Conservation (phyloP, 2,329 filamentous ascomycete genomes). For the Aureobasidium namibiae region DNA sequence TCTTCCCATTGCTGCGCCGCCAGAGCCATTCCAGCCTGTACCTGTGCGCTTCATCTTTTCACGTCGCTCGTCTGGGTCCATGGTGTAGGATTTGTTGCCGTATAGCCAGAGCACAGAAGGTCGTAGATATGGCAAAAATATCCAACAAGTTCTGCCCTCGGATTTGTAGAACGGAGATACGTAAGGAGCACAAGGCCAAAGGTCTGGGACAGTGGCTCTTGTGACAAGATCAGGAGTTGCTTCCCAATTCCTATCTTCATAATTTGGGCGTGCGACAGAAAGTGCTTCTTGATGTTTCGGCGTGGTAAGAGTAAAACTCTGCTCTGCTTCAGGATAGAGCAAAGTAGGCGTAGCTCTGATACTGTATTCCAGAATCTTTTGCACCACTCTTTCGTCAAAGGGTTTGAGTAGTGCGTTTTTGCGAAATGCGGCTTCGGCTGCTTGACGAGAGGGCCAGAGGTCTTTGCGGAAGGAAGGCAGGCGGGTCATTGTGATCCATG, state of each 20-base stretch:
- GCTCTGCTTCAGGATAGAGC: slow-evolving; percentile 41
- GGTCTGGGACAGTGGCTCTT: slow-evolving; percentile 34
- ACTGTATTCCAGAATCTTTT: slow-evolving; percentile 63
- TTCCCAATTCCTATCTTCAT: slow-evolving; percentile 21
- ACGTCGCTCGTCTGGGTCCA: slow-evolving; percentile 40
- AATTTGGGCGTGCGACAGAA: slow-evolving; percentile 60
- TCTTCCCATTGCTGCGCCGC: slow-evolving; percentile 55
- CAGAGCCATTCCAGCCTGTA: slow-evolving; percentile 56
- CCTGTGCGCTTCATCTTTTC: slow-evolving; percentile 58
- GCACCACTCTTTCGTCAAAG: slow-evolving; percentile 76
- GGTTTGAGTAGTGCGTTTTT: slow-evolving; percentile 66
- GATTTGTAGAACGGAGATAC: slow-evolving; percentile 57
- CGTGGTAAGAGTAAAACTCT: slow-evolving; percentile 64
- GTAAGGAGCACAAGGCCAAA: slow-evolving; percentile 26
- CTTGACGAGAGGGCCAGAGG: slow-evolving; percentile 67
- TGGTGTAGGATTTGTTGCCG: slow-evolving; percentile 52
- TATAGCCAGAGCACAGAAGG: slow-evolving; percentile 64
- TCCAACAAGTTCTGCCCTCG: slow-evolving; percentile 51
- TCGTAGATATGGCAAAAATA: slow-evolving; percentile 51
- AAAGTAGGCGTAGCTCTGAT: slow-evolving; percentile 62
- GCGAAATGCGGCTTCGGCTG: slow-evolving; percentile 58
- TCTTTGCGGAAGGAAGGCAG: slow-evolving; percentile 67
- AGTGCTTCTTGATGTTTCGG: slow-evolving; percentile 84
- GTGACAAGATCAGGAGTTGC: slow-evolving; percentile 26
- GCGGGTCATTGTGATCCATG: slow-evolving; percentile 34